Base-by-base conservation (phyloP, 192 early-diverging fungal species). In the Funneliformis geosporum region DNA sequence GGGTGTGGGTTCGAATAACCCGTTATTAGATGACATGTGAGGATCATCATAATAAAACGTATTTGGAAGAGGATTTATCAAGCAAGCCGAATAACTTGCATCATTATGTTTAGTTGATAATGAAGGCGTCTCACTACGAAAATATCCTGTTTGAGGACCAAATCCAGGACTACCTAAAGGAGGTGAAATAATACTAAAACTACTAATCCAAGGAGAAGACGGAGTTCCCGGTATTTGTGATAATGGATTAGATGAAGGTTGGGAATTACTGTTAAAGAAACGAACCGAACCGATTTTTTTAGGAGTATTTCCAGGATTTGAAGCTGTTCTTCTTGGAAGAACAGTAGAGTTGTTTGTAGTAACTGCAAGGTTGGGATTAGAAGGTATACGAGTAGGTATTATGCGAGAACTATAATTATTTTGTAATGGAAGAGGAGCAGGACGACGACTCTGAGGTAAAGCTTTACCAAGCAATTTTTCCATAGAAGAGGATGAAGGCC, bases 1-100 rank as follows among this genome's bases (percentile, higher is more conserved):
- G 0, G 85, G 85, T 55, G 82, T 60, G 27, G 70, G 68, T 12
- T 85, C 85, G 6, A 67, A 50, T 14, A 70, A 42, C 21, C 47
- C 67, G 12, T 40, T 28, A 46, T 79, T 39, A 0, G 16, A 55
- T 55, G 39, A 16, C 21, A 43, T 16, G 40, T 33, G 21, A 23
- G 65, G n/a, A 59, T 76, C 67, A 5, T 69, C 47, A 60, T 47
- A 70, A 67, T 42, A 39, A 16, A 55, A 61, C 11, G 44, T 27
- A 70, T 40, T 69, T 23, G 65, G 44, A 18, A 47, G 50, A 72
- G 70, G 70, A 59, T 40, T 79, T 8, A 42, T 39, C 8, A 46
- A 44, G 27, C 42, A 44, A 11, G 43, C 25, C 3, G 77, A 8
- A 42, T 79, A 79, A 70, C 77, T 40, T 25, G 67, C 14, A 79